A percentile compares a stretch with the other conserved stretches of the same genome.
These are phyloP conservation scores for Candida dajiaensis DNA, from an alignment of 805 yeast species.

Conservation along the genomic window DNA sequence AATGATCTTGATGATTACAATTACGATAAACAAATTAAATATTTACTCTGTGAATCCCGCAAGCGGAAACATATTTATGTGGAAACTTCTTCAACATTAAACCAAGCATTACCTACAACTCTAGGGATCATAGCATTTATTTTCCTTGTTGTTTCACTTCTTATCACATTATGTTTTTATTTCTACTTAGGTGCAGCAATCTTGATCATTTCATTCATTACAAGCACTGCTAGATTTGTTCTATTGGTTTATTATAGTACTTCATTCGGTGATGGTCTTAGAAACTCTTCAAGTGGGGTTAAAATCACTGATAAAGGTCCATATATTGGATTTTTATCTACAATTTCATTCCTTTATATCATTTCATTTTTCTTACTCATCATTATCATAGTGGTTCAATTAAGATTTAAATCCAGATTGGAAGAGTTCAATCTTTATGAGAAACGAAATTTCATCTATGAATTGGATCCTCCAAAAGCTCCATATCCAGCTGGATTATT, in stretches of 20 bases:
- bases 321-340: not conserved
- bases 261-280: not conserved
- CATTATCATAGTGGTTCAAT: not conserved
- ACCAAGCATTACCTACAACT: not conserved
- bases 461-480: not conserved
- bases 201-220: not conserved
- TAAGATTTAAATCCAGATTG: not conserved
- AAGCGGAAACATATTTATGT: no score
- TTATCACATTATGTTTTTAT: not conserved
- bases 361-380: not conserved
- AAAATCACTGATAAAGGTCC: not conserved
- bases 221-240: not conserved
- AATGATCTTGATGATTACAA: not conserved
- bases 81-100: not conserved
- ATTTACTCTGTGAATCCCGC: not conserved
- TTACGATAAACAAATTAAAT: not conserved
- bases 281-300: not conserved
- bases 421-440: not conserved
- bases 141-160: not conserved
- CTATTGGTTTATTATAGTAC: not conserved
- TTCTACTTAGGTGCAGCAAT: not conserved
- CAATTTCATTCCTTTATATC: not conserved
- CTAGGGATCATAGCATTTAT: not conserved
- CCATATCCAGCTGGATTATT: not conserved
- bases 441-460: not conserved